These are phyloP conservation scores for Pogostemon cablin DNA, from an alignment of 257 asterid species.

Conservation along the genomic window DNA sequence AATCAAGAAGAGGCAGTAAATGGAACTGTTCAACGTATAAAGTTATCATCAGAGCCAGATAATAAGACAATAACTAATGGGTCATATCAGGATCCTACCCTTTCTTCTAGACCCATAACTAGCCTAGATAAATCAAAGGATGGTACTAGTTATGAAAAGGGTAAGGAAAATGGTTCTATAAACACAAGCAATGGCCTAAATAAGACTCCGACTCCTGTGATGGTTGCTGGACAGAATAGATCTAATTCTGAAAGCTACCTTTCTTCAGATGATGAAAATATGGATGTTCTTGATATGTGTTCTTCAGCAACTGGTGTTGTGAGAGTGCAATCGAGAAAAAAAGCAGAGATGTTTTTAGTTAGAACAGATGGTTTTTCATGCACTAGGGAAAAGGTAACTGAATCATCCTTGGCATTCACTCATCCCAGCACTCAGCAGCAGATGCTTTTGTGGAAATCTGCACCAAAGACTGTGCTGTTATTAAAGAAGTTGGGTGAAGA, in stretches of 20 bases:
- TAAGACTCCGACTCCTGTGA: conserved; percentile 35
- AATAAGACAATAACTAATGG: conserved; percentile 33
- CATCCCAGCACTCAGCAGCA: conserved; percentile 99
- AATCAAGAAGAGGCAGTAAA: conserved; percentile 44
- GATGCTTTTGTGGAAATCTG: conserved; percentile 97
- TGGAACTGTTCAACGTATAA: conserved; percentile 40
- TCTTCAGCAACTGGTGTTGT: conserved; percentile 96
- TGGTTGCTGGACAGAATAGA: conserved; percentile 37
- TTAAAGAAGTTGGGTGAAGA: conserved; percentile 93
- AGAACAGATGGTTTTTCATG: conserved; percentile 98
- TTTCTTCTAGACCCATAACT: conserved; percentile 33
- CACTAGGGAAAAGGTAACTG: conserved; percentile 92
- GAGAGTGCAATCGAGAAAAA: conserved; percentile 93
- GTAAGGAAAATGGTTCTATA: conserved; percentile 42
- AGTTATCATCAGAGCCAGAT: conserved; percentile 38
- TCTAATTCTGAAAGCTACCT: conserved; percentile 48
- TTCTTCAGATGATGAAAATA: conserved; percentile 61
- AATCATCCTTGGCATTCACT: conserved; percentile 94
- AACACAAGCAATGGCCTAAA: conserved; percentile 42
- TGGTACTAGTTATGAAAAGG: conserved; percentile 34
- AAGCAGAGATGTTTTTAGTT: conserved; percentile 99
- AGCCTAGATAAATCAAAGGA: conserved; percentile 39
- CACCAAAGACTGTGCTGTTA: conserved; percentile 85
- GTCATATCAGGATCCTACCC: conserved; percentile 41
- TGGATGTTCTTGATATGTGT: conserved; percentile 83